Evolutionary conservation across 805 yeast genomes (phyloP).

Genomic region (Saccharomycopsis babjevae): DNA sequence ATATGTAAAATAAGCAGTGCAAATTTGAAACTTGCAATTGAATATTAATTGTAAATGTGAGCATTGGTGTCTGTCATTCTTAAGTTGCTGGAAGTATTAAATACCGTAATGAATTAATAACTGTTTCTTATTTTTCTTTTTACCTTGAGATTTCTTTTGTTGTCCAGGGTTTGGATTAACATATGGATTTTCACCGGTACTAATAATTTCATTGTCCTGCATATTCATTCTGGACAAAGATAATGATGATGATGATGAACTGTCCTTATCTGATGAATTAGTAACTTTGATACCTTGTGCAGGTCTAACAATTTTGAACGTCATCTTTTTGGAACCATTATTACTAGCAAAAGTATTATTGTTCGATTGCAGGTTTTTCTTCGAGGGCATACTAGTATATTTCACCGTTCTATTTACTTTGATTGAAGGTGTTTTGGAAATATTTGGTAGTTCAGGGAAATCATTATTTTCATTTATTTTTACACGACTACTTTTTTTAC

Average conservation of each 20-base stretch:
- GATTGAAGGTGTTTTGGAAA: background rate
- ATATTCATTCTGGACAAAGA: background rate
- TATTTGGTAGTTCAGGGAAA: constrained; percentile 12
- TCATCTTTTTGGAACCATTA: background rate
- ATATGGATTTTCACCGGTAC: background rate
- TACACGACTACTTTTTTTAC: constrained; percentile 25
- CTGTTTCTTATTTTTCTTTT: constrained; percentile 41
- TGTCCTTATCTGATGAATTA: background rate
- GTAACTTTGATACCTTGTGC: background rate
- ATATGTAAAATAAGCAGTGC: too few relatives aligned
- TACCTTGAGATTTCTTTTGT: constrained; percentile 26
- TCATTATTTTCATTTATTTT: background rate
- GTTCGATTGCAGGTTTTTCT: constrained; percentile 15
- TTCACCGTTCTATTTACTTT: constrained; percentile 8
- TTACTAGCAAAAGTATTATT: background rate
- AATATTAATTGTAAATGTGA: too few relatives aligned
- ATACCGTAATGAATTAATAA: constrained; percentile 43
- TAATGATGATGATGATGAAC: constrained; percentile 13
- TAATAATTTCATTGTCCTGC: background rate
- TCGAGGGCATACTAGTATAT: constrained; percentile 1
- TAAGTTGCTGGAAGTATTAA: constrained; percentile 14
- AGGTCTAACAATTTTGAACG: background rate
- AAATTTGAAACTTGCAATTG: too few relatives aligned
- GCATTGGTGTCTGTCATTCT: too few relatives aligned
- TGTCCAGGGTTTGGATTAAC: constrained; percentile 20